Conservation (phyloP, 1,139 yeast genomes). For the Debaryomycetaceae sp. region DNA sequence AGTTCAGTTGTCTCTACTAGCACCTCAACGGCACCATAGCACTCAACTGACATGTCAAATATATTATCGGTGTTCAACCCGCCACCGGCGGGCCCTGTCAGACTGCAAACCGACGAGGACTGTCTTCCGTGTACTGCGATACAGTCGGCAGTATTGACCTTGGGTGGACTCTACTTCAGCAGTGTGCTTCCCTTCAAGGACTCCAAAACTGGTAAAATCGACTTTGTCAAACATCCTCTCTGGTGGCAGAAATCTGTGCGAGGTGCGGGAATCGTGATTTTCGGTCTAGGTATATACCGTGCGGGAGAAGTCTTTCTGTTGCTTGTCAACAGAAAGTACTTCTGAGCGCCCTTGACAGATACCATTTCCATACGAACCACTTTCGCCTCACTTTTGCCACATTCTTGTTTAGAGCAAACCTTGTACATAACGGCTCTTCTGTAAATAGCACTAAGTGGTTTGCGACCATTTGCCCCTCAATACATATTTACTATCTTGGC, state of each 20-base stretch:
- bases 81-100: constrained; percentile 21
- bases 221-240: constrained; percentile 33
- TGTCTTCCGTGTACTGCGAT: constrained; percentile 42
- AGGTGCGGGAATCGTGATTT: constrained; percentile 29
- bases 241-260: constrained; percentile 42
- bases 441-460: no score
- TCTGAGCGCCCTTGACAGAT: no score
- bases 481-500: no score
- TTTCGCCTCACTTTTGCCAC: no score
- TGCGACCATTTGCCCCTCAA: no score
- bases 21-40: no score
- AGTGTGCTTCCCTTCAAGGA: constrained; percentile 31
- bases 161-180: constrained; percentile 35
- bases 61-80: constrained; percentile 39
- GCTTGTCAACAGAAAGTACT: not conserved
- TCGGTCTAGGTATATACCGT: constrained; percentile 39
- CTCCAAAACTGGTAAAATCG: constrained; percentile 27
- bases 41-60: no score
- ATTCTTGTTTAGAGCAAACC: no score
- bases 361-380: no score
- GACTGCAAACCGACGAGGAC: constrained; percentile 22
- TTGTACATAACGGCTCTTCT: no score
- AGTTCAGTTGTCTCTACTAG: no score
- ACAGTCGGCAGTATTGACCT: constrained; percentile 33
- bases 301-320: constrained; percentile 24